Evolutionary conservation across 1,284 basidiomycete species (phyloP).

Genomic region (Cutaneotrichosporon mucoides): DNA sequence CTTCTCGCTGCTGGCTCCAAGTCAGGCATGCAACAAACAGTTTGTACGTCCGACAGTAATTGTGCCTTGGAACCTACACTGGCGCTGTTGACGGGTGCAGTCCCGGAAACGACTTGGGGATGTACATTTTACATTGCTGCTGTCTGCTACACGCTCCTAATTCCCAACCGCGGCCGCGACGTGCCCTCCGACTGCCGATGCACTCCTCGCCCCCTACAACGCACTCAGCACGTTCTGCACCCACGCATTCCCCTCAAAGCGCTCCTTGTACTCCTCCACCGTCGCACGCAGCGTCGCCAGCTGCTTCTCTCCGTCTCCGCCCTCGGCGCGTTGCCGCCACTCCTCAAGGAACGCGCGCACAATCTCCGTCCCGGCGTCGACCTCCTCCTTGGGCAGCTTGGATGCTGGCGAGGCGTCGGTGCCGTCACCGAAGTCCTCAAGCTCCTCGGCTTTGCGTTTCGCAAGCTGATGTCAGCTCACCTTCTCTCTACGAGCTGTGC

Average conservation of each 20-base stretch:
- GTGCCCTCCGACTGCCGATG: not conserved
- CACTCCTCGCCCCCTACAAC: slow-evolving; percentile 35
- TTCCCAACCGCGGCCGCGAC: not conserved
- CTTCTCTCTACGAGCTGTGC: not conserved
- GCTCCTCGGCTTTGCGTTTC: slow-evolving; percentile 88
- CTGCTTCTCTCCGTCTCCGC: slow-evolving; percentile 57
- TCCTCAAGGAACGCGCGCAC: slow-evolving; percentile 72
- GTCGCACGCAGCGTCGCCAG: slow-evolving; percentile 62
- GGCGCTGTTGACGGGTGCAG: too few species aligned
- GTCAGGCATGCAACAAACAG: too few species aligned
- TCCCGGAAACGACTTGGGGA: too few species aligned
- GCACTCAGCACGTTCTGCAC: slow-evolving; percentile 59
- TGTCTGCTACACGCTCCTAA: too few species aligned
- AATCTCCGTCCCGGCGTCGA: slow-evolving; percentile 72
- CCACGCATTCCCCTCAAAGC: slow-evolving; percentile 74
- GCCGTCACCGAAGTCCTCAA: slow-evolving; percentile 77
- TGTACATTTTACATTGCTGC: too few species aligned
- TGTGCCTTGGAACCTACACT: too few species aligned
- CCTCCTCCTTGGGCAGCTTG: slow-evolving; percentile 59
- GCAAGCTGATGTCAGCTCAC: slow-evolving; percentile 62
- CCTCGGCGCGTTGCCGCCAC: slow-evolving; percentile 59
- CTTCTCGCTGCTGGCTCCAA: too few species aligned
- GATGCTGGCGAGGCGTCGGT: slow-evolving; percentile 41
- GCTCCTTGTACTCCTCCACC: slow-evolving; percentile 63
- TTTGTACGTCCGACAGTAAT: too few species aligned